Percentiles rank a stretch among this genome's conserved stretches.
These are phyloP conservation scores for Phyllosticta paracitricarpa DNA, from an alignment of 2,329 filamentous ascomycete genomes.

Conservation along the genomic window DNA sequence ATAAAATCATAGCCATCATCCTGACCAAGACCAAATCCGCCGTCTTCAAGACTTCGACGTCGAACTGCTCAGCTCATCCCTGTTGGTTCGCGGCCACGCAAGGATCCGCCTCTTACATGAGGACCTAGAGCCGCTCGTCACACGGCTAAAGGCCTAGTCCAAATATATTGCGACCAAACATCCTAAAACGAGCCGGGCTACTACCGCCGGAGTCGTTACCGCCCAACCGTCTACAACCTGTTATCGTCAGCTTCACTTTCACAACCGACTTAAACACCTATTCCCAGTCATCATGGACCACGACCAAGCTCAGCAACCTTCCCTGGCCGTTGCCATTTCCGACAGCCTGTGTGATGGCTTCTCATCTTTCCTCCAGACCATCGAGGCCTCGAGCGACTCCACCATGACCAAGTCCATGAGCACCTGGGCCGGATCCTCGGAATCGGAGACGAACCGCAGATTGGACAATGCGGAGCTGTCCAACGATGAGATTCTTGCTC, in stretches of 20 bases:
- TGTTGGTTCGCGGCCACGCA: background rate
- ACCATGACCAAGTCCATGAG: conserved; percentile 4
- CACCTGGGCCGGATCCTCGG: conserved; percentile 1
- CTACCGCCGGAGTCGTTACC: background rate
- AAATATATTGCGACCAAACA: background rate
- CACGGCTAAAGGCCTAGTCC: background rate
- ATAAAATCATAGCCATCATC: background rate
- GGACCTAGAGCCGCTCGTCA: background rate
- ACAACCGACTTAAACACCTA: background rate
- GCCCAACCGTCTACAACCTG: background rate
- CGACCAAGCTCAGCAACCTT: background rate
- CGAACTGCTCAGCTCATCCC: background rate
- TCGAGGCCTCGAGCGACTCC: conserved; percentile 1
- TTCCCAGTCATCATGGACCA: conserved; percentile 1
- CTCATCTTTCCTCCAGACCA: conserved; percentile 1
- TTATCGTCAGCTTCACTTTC: background rate
- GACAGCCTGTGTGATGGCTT: conserved; percentile 5
- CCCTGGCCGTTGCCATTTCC: background rate
- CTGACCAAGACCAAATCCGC: background rate
- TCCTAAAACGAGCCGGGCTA: background rate
- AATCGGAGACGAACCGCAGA: background rate
- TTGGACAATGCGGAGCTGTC: background rate
- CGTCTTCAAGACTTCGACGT: background rate
- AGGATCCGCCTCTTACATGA: background rate
- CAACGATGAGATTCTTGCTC: background rate